Base-by-base conservation (phyloP, 257 asterid genomes). In the Solanum medicagineum region DNA sequence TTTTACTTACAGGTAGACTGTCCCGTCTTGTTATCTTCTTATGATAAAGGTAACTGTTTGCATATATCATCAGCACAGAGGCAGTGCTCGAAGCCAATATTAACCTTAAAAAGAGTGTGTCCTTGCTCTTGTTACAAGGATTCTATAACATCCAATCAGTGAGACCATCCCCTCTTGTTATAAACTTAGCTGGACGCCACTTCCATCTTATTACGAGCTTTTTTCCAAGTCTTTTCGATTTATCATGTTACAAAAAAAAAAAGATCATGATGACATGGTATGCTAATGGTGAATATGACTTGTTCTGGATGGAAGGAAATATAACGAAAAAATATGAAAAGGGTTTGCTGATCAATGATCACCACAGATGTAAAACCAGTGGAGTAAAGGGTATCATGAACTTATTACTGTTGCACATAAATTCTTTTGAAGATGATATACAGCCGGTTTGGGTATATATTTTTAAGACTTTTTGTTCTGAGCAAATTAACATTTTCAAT, bases 1-100 rank as follows among this genome's bases (percentile, higher is more conserved):
- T 96, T 84, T 95, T 96, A 73, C 95, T 94, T 75, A 90, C 90
- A 91, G 99, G 95, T 91, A 88, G 5, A 69, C 29, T 13, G 51
- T 69, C 16, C 26, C 56, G 56, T 14, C 10, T 69, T 36, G 15
- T 59, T 26, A 69, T 20, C 36, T 12, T 53, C 53, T 44, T 54
- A 14, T 22, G 2, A 75, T 14, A 75, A 75, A 22, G 22, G 81
- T 24, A 74, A 49, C 44, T 22, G 55, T 74, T 75, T 75, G 15
- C 40, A 22, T 49, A 22, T 49, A 24, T 47, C 44, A 75, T 75
- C 81, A 75, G 44, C 44, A 8, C 22, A 49, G 13, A 47, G 20
- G n/a, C 42, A 47, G 40, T 74, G 12, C 14, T 1, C n/a, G 60
- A 49, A 47, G 20, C 57, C 19, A 13, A 13, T n/a, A 74, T 47